Evolutionary conservation across 176 grass and related monocot genomes (phyloP), one percentile per base, ranked within the genome.

Genomic region (Cenchrus fungigraminus): DNA sequence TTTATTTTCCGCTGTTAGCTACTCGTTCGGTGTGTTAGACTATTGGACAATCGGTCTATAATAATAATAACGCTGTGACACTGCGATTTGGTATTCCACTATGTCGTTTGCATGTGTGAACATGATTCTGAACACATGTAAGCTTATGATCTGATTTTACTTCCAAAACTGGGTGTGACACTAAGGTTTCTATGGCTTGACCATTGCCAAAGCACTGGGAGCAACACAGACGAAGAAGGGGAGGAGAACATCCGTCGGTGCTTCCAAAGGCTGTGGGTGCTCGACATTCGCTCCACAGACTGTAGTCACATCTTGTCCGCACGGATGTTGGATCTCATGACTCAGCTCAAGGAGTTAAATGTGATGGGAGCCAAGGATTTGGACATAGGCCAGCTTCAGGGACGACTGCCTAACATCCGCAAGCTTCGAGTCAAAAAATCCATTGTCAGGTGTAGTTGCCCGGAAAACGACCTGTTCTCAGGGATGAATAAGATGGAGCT

Each of bases 171-270:
- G 25, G 25, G 25, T 25, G 25, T 25, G 25, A 25, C 25, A 25
- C 25, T 25, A 25, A 81, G 65, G 4, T 81, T 81, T 9, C 64
- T 68, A 1, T 81, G 79, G 31, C 64, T 81, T 25, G 64, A 81
- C 3, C 17, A 69, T 3, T 81, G 65, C 2, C 32, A 12, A 28
- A 51, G 15, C 4, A 55, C 6, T 11, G n/a, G 3, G 16, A 56
- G 1, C 3, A 44, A 49, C 12, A 16, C 2, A 46, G 6, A 46
- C 8, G 45, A 9, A 6, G 34, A 16, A 1, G 4, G 1, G 20
- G 65, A 70, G 19, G 65, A 46, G 4, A 52, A 70, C 8, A 3
- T 29, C 8, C 9, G 0, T 6, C 40, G 0, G 22, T 71, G 66
- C 9, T 82, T 71, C 0, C 40, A 71, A 4, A 46, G 14, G n/a